Conservation (phyloP, 805 yeast species). For the Yarrowia sp. region DNA sequence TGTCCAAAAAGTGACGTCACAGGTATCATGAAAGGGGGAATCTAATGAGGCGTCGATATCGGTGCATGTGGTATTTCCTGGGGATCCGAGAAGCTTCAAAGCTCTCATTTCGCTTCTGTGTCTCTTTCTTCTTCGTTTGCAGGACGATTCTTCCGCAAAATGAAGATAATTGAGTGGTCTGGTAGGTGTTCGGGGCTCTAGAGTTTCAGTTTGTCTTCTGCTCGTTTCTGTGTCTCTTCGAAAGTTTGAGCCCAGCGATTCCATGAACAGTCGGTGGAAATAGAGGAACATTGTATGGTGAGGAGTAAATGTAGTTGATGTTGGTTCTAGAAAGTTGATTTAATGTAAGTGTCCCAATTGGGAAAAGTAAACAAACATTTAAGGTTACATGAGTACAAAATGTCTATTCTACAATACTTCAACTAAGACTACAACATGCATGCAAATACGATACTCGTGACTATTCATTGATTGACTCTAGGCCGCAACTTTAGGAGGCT, state of each 20-base stretch:
- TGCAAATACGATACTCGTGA: background rate
- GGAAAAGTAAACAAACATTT: background rate
- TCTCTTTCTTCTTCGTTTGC: slow-evolving; percentile 4
- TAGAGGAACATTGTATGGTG: background rate
- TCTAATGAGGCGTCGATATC: background rate
- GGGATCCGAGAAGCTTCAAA: background rate
- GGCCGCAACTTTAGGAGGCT: slow-evolving; percentile 12
- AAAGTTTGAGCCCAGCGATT: background rate
- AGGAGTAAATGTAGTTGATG: too few species aligned
- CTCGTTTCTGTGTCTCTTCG: background rate
- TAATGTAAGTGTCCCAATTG: background rate
- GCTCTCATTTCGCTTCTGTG: background rate
- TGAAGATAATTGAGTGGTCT: slow-evolving; percentile 4
- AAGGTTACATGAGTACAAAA: background rate
- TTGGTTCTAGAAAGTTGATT: too few species aligned
- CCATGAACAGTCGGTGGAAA: background rate
- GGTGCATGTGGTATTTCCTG: too few species aligned
- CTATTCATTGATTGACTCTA: too few species aligned
- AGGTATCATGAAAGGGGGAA: background rate
- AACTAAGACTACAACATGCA: background rate
- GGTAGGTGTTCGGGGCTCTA: background rate
- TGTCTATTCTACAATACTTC: background rate
- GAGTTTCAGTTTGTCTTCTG: background rate
- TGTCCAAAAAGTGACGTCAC: background rate
- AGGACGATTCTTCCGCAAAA: background rate